Evolutionary conservation across 2,329 filamentous ascomycete genomes (phyloP), one percentile per base, ranked within the genome.

Genomic region (Fusarium devonianum): DNA sequence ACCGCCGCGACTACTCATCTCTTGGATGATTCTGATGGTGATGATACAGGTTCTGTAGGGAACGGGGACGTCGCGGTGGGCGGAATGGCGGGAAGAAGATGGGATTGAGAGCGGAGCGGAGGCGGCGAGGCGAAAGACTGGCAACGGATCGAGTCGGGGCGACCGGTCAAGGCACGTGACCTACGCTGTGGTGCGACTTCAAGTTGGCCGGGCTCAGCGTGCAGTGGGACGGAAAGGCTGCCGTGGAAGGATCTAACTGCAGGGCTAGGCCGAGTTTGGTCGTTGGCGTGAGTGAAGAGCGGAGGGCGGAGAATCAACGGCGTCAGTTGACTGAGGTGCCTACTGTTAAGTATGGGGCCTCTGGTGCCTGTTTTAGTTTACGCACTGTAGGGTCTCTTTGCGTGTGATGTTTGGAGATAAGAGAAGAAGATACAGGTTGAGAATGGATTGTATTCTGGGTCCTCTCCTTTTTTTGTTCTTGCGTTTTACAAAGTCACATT

Each of bases 1-100:
- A 79, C 87, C 88, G 81, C 86, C 87, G 80, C 90, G 89, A 91
- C 87, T 95, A 91, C 88, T 95, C 91, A 96, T 96, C 87, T 86
- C 88, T 92, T 85, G 82, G 70, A 69, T 72, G 69, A 67, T 70
- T 66, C 53, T 63, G 58, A 52, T 66, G 59, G 54, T 58, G 58
- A 64, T 67, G 63, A 63, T 65, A 58, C 58, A 61, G 63, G 67
- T 62, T 69, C 63, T 65, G 58, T 61, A 62, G 60, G 56, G 58
- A 66, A 56, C 53, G 46, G 59, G 53, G 56, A 63, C 54, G 59
- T 34, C 62, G 66, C 57, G 46, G 53, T 56, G 33, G 56, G 53
- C 53, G 61, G 54, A 63, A 59, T 63, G 56, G 57, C 41, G 53
- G 59, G 53, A 58, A 53, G 56, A 57, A 56, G 63, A 61, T 64